Evolutionary conservation across 1,284 basidiomycete species (phyloP), one percentile per base, ranked within the genome.

Genomic region (Ustilago lituana): DNA sequence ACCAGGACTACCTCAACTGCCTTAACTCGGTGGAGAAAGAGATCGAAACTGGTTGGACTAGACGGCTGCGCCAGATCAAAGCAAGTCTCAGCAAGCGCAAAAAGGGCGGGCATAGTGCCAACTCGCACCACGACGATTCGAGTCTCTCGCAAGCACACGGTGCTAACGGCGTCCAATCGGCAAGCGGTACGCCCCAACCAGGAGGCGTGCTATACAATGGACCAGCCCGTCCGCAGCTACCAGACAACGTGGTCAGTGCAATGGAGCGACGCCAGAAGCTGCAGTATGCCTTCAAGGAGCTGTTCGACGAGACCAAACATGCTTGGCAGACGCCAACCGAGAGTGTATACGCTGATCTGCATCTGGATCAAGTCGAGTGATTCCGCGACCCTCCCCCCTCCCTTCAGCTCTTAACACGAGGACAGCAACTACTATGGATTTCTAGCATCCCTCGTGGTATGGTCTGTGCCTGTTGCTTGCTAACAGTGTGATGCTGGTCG

Each of bases 1-100:
- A 92, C 81, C 91, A 93, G 79, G 74, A 79, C 44, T 75, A 75
- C 41, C 58, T 74, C 31, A 67, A 60, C 6, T 79, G 76, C 51
- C 62, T 82, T 26, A 64, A 66, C 49, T 69, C 77, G n/a, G 63
- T 75, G 12, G 80, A 82, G 24, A 79, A 76, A 53, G 79, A 81
- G 50, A 77, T 82, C 39, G 80, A 82, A 62, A 38, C 64, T 17
- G 70, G 72, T 5, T 82, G 80, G 80, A 73, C 62, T 15, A 78
- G 78, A 64, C 58, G 80, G 1, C 57, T 73, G 66, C 51, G 68
- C 33, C 76, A 79, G 56, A 77, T 81, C 65, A 80, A 77, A 45
- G 72, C 76, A 10, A 75, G 76, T 44, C 54, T 71, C 23, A 74
- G 71, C 45, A 78, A 78, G 57, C 78, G 77, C 60, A 78, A 79